Conservation (phyloP, 2,329 filamentous ascomycete genomes). For the Cladosporium sp. region DNA sequence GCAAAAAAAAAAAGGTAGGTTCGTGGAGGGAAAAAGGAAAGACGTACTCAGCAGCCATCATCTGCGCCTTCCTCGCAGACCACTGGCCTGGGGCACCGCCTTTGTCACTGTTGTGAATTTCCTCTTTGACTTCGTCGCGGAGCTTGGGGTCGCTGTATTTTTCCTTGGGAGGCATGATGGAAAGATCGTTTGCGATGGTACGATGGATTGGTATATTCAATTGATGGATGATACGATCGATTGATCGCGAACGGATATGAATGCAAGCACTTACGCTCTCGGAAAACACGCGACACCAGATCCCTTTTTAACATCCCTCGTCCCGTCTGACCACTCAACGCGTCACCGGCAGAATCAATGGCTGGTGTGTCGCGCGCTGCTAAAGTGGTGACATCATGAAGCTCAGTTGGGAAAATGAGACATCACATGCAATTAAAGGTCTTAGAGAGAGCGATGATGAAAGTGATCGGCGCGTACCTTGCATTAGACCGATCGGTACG, state of each 20-base stretch:
- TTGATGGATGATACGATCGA: not conserved
- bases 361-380: not conserved
- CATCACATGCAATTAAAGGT: not conserved
- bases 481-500: constrained; percentile 2
- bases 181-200: not conserved
- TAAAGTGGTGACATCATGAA: constrained; percentile 13
- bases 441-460: not conserved
- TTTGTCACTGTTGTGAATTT: constrained; percentile 48
- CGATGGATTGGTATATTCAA: not conserved
- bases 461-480: not conserved
- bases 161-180: constrained; percentile 46
- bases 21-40: not conserved
- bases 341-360: not conserved
- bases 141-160: constrained; percentile 52
- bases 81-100: constrained; percentile 52
- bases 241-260: not conserved
- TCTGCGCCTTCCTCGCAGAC: constrained; percentile 47
- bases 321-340: not conserved
- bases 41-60: constrained; percentile 26
- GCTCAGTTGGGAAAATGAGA: not conserved
- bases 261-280: not conserved
- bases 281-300: not conserved
- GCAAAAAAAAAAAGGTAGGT: constrained; percentile 20
- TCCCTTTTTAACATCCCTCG: not conserved
- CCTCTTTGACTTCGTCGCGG: constrained; percentile 49